These are phyloP conservation scores for Pleurotus eryngii DNA, from an alignment of 768 basidiomycete species.

Conservation along the genomic window DNA sequence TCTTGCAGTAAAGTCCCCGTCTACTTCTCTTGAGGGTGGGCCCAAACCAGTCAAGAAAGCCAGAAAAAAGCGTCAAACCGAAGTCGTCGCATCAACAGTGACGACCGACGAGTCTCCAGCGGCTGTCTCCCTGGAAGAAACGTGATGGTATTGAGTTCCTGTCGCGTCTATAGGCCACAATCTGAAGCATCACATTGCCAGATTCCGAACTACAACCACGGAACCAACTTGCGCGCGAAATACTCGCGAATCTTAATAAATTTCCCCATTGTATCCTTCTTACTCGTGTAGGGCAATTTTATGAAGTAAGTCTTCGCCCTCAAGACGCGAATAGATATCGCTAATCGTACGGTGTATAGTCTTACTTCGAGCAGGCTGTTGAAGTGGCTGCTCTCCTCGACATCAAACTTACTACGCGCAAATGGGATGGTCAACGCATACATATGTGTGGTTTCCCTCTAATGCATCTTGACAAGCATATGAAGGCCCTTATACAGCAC, in stretches of 20 bases:
- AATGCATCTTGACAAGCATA: slow-evolving; percentile 77
- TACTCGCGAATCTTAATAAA: slow-evolving; percentile 63
- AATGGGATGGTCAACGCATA: slow-evolving; percentile 66
- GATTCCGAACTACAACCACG: slow-evolving; percentile 21
- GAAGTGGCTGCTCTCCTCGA: slow-evolving; percentile 73
- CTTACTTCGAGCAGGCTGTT: slow-evolving; percentile 89
- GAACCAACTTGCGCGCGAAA: slow-evolving; percentile 61
- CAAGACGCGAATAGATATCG: no score
- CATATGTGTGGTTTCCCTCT: slow-evolving; percentile 93
- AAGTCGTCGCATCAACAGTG: neutral
- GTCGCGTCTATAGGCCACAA: neutral
- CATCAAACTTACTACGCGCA: slow-evolving; percentile 78
- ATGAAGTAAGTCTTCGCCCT: slow-evolving; percentile 59
- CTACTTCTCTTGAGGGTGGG: neutral
- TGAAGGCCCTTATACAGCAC: slow-evolving; percentile 82
- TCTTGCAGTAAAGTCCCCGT: neutral
- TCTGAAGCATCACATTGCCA: neutral
- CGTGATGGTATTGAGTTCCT: neutral
- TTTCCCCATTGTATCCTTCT: slow-evolving; percentile 90
- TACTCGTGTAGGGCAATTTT: slow-evolving; percentile 93
- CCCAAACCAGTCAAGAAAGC: neutral
- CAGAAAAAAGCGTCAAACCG: neutral
- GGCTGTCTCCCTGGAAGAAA: neutral
- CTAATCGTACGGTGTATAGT: slow-evolving; percentile 40
- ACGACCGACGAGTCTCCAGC: neutral